Evolutionary conservation across 225 moss, liverwort and hornwort genomes (phyloP).

Genomic region (Physcomitrellopsis africana): DNA sequence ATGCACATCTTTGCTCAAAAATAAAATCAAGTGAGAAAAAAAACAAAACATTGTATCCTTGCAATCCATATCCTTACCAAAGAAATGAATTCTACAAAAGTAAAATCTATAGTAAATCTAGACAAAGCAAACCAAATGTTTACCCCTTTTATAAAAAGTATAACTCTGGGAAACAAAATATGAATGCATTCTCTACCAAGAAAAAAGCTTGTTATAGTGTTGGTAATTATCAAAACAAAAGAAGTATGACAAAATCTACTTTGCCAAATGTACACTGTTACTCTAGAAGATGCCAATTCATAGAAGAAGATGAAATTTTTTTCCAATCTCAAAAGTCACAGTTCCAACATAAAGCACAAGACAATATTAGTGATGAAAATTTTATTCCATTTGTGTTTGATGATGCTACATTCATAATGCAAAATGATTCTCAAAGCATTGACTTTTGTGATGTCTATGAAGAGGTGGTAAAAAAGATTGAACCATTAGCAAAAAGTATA

Average conservation of each 20-base stretch:
- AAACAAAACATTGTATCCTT: not conserved
- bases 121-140: not conserved
- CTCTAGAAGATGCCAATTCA: conserved; percentile 9
- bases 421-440: not conserved
- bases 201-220: not conserved
- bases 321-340: conserved; percentile 5
- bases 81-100: not conserved
- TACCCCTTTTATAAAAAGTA: not conserved
- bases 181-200: not conserved
- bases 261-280: not conserved
- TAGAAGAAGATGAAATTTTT: conserved; percentile 26
- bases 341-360: not conserved
- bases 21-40: not conserved
- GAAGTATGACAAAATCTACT: not conserved
- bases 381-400: conserved; percentile 44
- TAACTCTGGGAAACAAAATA: not conserved
- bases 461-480: too few relatives aligned
- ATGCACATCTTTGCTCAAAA: not conserved
- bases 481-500: too few relatives aligned
- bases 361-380: conserved; percentile 11
- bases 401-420: conserved; percentile 20
- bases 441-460: too few relatives aligned
- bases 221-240: not conserved
- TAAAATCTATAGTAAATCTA: not conserved
- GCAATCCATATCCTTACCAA: conserved; percentile 8